Evolutionary conservation across 768 basidiomycete species (phyloP).

Genomic region (Termitomyces sp.): DNA sequence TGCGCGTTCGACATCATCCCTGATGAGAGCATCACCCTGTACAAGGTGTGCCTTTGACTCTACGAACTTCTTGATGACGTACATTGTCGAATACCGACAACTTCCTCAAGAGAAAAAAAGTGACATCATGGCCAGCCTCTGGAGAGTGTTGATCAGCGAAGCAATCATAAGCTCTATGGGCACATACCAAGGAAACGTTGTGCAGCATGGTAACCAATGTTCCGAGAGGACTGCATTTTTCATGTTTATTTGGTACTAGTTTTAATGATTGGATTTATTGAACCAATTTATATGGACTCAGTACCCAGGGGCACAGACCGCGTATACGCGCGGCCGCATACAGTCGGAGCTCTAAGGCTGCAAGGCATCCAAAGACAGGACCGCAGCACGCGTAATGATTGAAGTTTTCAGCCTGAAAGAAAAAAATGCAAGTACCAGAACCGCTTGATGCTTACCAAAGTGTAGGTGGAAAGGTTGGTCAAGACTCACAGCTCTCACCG

Average conservation of each 20-base stretch:
- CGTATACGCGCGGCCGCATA: not conserved
- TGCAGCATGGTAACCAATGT: conserved; percentile 1
- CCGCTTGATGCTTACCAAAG: too few relatives aligned
- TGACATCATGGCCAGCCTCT: conserved; percentile 58
- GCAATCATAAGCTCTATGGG: not conserved
- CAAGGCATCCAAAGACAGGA: not conserved
- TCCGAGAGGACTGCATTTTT: too few relatives aligned
- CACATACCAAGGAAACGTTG: conserved; percentile 1
- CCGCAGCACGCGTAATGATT: not conserved
- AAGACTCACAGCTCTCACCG: too few relatives aligned
- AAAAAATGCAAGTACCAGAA: too few relatives aligned
- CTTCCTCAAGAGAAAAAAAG: conserved; percentile 58
- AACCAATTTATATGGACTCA: not conserved
- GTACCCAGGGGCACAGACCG: too few relatives aligned
- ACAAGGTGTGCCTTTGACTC: conserved; percentile 43
- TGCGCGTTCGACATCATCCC: conserved; percentile 43
- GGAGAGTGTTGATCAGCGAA: not conserved
- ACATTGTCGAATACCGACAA: conserved; percentile 45
- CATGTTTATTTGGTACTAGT: too few relatives aligned
- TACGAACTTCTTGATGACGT: conserved; percentile 42
- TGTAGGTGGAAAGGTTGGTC: not conserved
- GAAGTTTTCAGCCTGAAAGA: too few relatives aligned
- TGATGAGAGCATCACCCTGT: conserved; percentile 55
- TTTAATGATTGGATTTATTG: not conserved
- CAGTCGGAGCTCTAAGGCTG: too few relatives aligned